phyloP scores from a whole-genome alignment of 139 green algal species.

The Closterium sp. region DNA sequence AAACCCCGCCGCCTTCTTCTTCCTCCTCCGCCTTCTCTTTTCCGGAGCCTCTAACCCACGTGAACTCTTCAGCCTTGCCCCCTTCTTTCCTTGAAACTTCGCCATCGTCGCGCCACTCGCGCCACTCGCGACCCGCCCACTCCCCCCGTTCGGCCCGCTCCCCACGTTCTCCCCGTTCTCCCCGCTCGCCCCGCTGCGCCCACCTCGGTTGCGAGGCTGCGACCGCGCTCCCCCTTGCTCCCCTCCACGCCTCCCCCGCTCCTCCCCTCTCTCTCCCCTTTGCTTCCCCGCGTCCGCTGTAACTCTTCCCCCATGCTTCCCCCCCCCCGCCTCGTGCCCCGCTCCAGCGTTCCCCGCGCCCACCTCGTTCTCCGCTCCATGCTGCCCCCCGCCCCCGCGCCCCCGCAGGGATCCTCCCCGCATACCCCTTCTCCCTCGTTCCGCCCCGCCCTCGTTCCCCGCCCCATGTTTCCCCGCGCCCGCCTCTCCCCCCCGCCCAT shows the following conservation, averaged over 20 bases:
- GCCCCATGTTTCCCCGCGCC: background rate
- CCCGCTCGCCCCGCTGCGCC: no score
- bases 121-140: no score
- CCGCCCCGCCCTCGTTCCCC: no score
- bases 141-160: no score
- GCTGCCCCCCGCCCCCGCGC: no score
- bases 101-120: no score
- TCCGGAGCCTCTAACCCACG: no score
- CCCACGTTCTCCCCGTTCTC: no score
- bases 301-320: background rate
- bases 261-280: background rate
- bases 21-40: no score
- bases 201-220: background rate
- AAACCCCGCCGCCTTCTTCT: no score
- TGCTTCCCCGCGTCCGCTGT: background rate
- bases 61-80: background rate
- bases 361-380: background rate
- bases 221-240: background rate
- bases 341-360: background rate
- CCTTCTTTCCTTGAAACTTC: background rate
- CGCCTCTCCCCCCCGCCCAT: background rate
- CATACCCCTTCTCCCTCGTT: background rate
- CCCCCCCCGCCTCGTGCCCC: background rate
- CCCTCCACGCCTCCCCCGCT: background rate
- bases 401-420: background rate